phyloP scores from a whole-genome alignment of 2,329 filamentous ascomycete genomes.

The Uncinocarpus reesii region DNA sequence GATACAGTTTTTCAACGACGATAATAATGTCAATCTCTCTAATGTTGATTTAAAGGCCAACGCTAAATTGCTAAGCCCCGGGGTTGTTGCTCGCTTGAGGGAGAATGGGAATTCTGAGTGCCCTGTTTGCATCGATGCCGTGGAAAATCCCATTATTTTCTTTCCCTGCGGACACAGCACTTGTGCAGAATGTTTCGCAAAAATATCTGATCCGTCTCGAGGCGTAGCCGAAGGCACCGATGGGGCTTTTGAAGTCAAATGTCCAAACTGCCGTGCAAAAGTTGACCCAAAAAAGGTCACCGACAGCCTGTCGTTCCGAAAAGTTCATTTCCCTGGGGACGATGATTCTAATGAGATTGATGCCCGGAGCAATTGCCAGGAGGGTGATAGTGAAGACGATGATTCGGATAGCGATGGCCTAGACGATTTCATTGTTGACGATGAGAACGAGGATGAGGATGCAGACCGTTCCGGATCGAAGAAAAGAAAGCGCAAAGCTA shows the following conservation, averaged over 20 bases:
- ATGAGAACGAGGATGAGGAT: constrained; percentile 19
- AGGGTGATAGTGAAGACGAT: constrained; percentile 36
- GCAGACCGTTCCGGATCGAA: constrained; percentile 29
- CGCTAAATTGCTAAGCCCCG: constrained; percentile 49
- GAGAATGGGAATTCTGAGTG: constrained; percentile 59
- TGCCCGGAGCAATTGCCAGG: constrained; percentile 25
- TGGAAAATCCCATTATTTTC: constrained; percentile 65
- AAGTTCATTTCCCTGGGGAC: constrained; percentile 55
- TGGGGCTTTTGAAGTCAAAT: constrained; percentile 45
- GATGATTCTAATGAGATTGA: constrained; percentile 35
- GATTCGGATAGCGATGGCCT: constrained; percentile 30
- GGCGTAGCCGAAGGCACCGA: constrained; percentile 53
- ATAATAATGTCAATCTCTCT: constrained; percentile 35
- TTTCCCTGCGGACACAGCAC: constrained; percentile 74
- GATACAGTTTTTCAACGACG: constrained; percentile 43
- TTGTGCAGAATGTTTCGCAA: constrained; percentile 65
- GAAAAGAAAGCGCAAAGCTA: constrained; percentile 31
- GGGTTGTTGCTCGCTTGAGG: constrained; percentile 59
- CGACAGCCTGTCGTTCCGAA: constrained; percentile 62
- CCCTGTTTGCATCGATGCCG: constrained; percentile 69
- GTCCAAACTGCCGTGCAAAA: constrained; percentile 62
- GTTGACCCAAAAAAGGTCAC: constrained; percentile 62
- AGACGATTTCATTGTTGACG: constrained; percentile 46
- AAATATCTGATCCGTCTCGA: constrained; percentile 53
- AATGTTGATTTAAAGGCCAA: constrained; percentile 51